Evolutionary conservation across 495 filamentous ascomycete species (phyloP).

Genomic region (Penicillium nucicola): DNA sequence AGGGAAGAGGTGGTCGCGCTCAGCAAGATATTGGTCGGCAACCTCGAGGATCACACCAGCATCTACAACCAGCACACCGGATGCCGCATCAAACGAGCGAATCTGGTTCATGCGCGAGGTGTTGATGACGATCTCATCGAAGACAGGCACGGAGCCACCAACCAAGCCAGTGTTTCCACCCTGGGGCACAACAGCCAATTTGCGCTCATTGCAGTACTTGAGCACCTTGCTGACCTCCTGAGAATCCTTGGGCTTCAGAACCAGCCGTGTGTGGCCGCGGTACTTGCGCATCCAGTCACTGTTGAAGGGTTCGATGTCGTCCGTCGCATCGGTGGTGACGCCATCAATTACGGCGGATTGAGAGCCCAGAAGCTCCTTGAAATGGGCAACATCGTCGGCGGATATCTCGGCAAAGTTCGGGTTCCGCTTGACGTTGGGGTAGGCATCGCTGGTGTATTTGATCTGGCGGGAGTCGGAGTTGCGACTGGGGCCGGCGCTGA

Average conservation of each 20-base stretch:
- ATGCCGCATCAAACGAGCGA: conserved; percentile 85
- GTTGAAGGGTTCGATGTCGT: conserved; percentile 91
- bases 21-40: conserved; percentile 77
- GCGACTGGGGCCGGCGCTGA: conserved; percentile 30
- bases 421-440: conserved; percentile 80
- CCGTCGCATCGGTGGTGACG: conserved; percentile 63
- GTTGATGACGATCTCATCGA: conserved; percentile 95
- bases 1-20: conserved; percentile 82
- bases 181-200: conserved; percentile 93
- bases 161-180: conserved; percentile 96
- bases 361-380: conserved; percentile 70
- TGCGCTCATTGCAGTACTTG: conserved; percentile 88
- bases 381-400: conserved; percentile 73
- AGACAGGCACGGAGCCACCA: conserved; percentile 90
- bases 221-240: conserved; percentile 85
- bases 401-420: conserved; percentile 66
- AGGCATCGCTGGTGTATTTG: conserved; percentile 76
- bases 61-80: conserved; percentile 85
- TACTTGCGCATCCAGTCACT: conserved; percentile 99
- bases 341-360: conserved; percentile 82
- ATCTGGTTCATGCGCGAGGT: conserved; percentile 86
- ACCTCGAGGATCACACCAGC: conserved; percentile 88
- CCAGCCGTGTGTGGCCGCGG: conserved; percentile 80
- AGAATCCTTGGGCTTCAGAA: conserved; percentile 78
- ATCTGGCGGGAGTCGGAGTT: conserved; percentile 48